Evolutionary conservation across 2,329 filamentous ascomycete genomes (phyloP).

Genomic region (Colletotrichum limetticola): DNA sequence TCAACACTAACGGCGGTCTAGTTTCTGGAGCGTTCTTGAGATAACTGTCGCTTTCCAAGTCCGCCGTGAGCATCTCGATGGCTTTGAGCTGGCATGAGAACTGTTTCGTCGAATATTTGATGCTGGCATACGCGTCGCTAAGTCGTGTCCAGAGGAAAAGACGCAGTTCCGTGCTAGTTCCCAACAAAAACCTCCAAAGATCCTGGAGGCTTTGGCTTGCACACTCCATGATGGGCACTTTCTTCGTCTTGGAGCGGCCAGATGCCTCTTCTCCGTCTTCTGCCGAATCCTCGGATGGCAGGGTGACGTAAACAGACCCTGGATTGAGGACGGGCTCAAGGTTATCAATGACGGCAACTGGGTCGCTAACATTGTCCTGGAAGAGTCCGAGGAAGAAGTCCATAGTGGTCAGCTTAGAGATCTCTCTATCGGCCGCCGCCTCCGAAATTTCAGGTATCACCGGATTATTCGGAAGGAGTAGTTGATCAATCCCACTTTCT

Average conservation of each 20-base stretch:
- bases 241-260: slow-evolving; percentile 34
- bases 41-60: slow-evolving; percentile 72
- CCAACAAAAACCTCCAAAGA: slow-evolving; percentile 85
- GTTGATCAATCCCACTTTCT: slow-evolving; percentile 52
- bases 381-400: slow-evolving; percentile 96
- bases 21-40: slow-evolving; percentile 68
- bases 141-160: slow-evolving; percentile 91
- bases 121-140: slow-evolving; percentile 87
- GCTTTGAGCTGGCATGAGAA: slow-evolving; percentile 88
- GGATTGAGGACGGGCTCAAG: slow-evolving; percentile 92
- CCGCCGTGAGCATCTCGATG: slow-evolving; percentile 81
- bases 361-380: slow-evolving; percentile 82
- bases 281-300: slow-evolving; percentile 34
- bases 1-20: slow-evolving; percentile 77
- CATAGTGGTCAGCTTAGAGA: slow-evolving; percentile 92
- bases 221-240: slow-evolving; percentile 59
- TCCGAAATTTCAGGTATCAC: slow-evolving; percentile 89
- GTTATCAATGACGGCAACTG: slow-evolving; percentile 87
- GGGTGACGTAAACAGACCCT: slow-evolving; percentile 58
- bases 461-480: slow-evolving; percentile 83
- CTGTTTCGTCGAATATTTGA: slow-evolving; percentile 87
- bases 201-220: slow-evolving; percentile 73
- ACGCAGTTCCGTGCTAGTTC: slow-evolving; percentile 83
- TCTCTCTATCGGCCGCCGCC: slow-evolving; percentile 87
- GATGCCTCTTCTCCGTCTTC: slow-evolving; percentile 33